Evolutionary conservation across 225 moss, liverwort and hornwort species (phyloP), one percentile per base, ranked within the genome.

Genomic region (Marchantia polymorpha): DNA sequence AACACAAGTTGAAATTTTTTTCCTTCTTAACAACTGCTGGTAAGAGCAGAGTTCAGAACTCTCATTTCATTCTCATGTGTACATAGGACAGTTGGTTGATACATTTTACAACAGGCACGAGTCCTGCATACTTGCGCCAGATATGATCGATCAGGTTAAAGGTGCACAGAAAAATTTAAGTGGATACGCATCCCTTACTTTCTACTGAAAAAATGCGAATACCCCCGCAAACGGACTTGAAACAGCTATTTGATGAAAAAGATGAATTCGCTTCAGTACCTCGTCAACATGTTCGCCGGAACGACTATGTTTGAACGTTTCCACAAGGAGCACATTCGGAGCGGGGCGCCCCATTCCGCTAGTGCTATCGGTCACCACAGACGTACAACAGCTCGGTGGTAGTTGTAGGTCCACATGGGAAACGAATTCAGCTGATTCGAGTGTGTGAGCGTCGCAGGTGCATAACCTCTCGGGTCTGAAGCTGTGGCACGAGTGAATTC

Each of bases 211-310:
- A 10, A 25, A 1, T 26, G 27, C 66, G 39, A 39, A 66, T 29
- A 26, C 30, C 26, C 25, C 17, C 6, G 16, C 8, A 48, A 9
- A 73, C 0, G 14, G 4, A 52, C 22, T 54, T 53, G 39, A 39
- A 7, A 29, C 50, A 54, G 27, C 1, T 26, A 54, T 25, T 3
- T 11, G 9, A 23, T 10, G 60, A 29, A 58, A 76, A 54, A 27
- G 29, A 74, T 11, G 59, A 20, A 59, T 46, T 66, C 69, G 15
- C 27, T 53, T 8, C 13, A 25, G 61, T 59, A 99, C 97, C 92
- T 99, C 97, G 46, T 99, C 95, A 30, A 99, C 95, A 86, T 99
- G 95, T 78, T 99, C 93, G 77, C 93, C 90, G 30, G 92, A 84
- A 64, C 85, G 90, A 76, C 86, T 83, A 71, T 99, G 97, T 82